phyloP scores from a whole-genome alignment of 805 yeast genomes.

The Myxozyma geophila region DNA sequence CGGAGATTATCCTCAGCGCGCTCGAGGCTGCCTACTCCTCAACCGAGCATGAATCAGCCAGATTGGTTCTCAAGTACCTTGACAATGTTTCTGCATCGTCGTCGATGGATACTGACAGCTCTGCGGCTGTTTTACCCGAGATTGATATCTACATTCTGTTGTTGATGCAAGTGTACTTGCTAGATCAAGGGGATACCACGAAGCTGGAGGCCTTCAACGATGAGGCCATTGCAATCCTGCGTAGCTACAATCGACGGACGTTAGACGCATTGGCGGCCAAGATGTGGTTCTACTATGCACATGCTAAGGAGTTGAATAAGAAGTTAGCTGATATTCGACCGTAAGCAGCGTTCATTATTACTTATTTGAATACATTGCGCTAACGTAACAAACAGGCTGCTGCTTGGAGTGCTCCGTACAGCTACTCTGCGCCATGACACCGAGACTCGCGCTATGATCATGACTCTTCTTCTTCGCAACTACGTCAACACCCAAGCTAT shows the following conservation, averaged over 20 bases:
- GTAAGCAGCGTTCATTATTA: background rate
- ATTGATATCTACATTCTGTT: constrained; percentile 78
- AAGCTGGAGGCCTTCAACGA: constrained; percentile 60
- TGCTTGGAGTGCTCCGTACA: constrained; percentile 77
- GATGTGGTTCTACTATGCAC: constrained; percentile 86
- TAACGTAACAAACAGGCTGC: constrained; percentile 43
- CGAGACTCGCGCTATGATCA: constrained; percentile 86
- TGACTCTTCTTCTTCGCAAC: constrained; percentile 82
- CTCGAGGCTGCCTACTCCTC: constrained; percentile 62
- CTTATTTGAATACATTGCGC: background rate
- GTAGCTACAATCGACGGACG: constrained; percentile 74
- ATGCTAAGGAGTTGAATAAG: constrained; percentile 68
- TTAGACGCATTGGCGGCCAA: constrained; percentile 87
- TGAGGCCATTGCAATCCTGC: constrained; percentile 57
- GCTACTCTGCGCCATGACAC: constrained; percentile 90
- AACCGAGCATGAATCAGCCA: constrained; percentile 14
- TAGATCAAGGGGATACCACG: constrained; percentile 61
- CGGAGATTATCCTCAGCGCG: constrained; percentile 58
- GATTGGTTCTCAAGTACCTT: constrained; percentile 21
- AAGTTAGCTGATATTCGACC: constrained; percentile 66
- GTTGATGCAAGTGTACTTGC: constrained; percentile 73
- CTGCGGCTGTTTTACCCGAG: constrained; percentile 67
- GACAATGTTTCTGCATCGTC: constrained; percentile 8
- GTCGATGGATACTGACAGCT: constrained; percentile 16
- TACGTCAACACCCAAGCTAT: constrained; percentile 79